Percentiles rank a stretch among this genome's conserved stretches.
These are phyloP conservation scores for Solanum pinnatisectum DNA, from an alignment of 257 asterid genomes.

Conservation along the genomic window DNA sequence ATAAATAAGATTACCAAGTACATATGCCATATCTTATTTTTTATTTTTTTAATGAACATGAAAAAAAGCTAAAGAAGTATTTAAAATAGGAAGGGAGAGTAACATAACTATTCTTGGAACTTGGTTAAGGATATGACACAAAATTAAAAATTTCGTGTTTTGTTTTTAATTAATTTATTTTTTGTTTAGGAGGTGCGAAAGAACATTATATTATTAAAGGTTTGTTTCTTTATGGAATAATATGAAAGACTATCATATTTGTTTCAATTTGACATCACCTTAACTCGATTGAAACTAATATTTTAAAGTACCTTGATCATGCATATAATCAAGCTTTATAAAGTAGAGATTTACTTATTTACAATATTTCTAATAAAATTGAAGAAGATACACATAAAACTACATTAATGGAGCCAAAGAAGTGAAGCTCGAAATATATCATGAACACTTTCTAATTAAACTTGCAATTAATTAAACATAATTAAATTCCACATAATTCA, in stretches of 20 bases:
- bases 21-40: background rate
- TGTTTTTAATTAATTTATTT: background rate
- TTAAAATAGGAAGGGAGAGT: no score
- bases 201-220: background rate
- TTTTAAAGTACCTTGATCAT: background rate
- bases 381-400: background rate
- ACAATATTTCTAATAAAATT: background rate
- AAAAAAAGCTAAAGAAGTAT: background rate
- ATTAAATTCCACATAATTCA: background rate
- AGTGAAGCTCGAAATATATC: background rate
- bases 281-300: no score
- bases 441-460: background rate
- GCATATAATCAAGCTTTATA: background rate
- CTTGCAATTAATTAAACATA: background rate
- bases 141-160: no score
- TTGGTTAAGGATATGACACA: background rate
- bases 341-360: background rate
- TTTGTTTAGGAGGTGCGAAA: background rate
- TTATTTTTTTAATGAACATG: background rate
- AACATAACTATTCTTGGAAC: background rate
- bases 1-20: background rate
- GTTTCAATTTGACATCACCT: background rate
- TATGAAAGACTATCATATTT: background rate
- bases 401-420: background rate
- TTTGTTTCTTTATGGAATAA: background rate